A percentile compares a stretch with the other conserved stretches of the same genome.
These are phyloP conservation scores for Babesia bigemina DNA, from an alignment of 169 alveolate species.

Conservation along the genomic window DNA sequence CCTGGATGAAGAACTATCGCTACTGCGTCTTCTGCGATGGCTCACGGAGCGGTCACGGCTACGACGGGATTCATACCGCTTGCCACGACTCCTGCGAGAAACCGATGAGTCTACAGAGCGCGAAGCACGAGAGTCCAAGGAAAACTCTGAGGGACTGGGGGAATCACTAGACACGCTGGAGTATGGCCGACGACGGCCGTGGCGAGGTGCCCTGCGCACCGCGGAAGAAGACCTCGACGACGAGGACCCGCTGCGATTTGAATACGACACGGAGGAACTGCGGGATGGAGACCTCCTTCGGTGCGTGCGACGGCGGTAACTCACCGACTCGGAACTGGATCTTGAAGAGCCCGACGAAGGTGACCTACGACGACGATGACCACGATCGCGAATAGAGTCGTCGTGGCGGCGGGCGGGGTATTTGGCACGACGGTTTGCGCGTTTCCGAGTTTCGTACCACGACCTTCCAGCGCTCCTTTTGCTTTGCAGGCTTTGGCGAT, in stretches of 20 bases:
- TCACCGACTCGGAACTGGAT: conserved; percentile 5
- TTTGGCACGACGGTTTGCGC: background rate
- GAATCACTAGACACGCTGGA: conserved; percentile 21
- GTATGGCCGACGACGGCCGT: conserved; percentile 14
- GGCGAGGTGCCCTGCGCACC: conserved; percentile 1
- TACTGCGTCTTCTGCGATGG: background rate
- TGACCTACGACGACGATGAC: conserved; percentile 10
- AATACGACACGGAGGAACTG: background rate
- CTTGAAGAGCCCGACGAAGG: background rate
- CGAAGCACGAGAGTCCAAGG: background rate
- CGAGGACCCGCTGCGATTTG: conserved; percentile 25
- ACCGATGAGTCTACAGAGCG: background rate
- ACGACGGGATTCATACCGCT: background rate
- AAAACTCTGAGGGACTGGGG: background rate
- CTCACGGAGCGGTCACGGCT: background rate
- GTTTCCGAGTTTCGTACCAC: conserved; percentile 6
- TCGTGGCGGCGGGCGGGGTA: background rate
- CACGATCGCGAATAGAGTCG: background rate
- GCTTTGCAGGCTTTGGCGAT: background rate
- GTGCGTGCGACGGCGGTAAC: conserved; percentile 1
- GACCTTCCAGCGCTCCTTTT: background rate
- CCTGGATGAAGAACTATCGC: background rate
- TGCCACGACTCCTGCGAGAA: background rate
- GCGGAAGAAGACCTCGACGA: background rate
- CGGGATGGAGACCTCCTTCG: conserved; percentile 8